These are phyloP conservation scores for Pezicula radicicola DNA, from an alignment of 2,329 filamentous ascomycete genomes.

Conservation along the genomic window DNA sequence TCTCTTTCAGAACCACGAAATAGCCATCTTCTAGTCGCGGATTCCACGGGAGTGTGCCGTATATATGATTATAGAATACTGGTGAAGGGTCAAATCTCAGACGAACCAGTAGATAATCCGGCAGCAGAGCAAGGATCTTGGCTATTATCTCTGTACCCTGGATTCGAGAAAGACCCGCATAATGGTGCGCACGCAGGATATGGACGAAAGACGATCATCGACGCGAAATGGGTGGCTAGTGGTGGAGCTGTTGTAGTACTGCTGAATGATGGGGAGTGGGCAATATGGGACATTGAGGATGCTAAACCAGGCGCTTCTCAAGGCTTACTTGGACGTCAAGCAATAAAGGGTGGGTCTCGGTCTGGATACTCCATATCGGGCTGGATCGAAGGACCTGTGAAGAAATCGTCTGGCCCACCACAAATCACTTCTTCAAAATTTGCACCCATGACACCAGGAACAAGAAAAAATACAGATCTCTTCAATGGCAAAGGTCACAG, in stretches of 20 bases:
- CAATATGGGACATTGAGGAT: constrained; percentile 64
- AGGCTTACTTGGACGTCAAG: constrained; percentile 35
- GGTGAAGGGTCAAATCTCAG: constrained; percentile 47
- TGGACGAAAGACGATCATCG: constrained; percentile 56
- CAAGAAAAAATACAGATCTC: constrained; percentile 34
- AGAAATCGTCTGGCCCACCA: constrained; percentile 16
- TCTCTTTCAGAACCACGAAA: constrained; percentile 37
- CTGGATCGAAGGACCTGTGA: constrained; percentile 53
- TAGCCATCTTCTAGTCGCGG: constrained; percentile 56
- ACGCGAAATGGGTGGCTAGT: constrained; percentile 58
- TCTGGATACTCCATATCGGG: constrained; percentile 57
- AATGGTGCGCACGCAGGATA: constrained; percentile 44
- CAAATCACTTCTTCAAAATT: constrained; percentile 44
- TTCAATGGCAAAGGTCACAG: constrained; percentile 17
- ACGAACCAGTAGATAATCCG: constrained; percentile 42
- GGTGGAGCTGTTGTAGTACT: constrained; percentile 57
- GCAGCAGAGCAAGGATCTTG: constrained; percentile 55
- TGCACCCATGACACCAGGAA: constrained; percentile 63
- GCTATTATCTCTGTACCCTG: constrained; percentile 57
- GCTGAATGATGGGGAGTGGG: constrained; percentile 64
- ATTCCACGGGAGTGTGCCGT: constrained; percentile 52
- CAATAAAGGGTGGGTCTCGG: constrained; percentile 50
- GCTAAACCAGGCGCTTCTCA: constrained; percentile 45
- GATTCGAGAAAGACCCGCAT: constrained; percentile 29
- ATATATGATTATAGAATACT: constrained; percentile 59